Base-by-base conservation (phyloP, 495 filamentous ascomycete genomes). In the Hamigera avellanea region DNA sequence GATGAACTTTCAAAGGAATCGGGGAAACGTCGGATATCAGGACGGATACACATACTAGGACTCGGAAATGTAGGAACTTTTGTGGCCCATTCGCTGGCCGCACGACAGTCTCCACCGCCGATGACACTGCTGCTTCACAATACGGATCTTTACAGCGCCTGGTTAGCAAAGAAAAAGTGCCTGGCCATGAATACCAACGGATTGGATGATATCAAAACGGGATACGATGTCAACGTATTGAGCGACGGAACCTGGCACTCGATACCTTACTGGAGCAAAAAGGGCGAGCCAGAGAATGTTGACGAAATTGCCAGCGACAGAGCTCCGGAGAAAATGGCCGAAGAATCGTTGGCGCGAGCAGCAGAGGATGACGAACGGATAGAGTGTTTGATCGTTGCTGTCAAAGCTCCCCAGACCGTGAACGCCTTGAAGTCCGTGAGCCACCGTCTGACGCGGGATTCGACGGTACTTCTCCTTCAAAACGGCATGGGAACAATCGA, bases 401-500 rank as follows among this genome's bases (percentile, higher is more conserved):
- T 71, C 8, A 75, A 84, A 43, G 64, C 76, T 0, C 56, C 68
- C 5, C 45, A 72, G 19, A 80, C 75, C 0, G 44, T 76, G 8
- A 44, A 60, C 2, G 77, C 78, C 2, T 48, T 96, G 13, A 39
- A 52, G 17, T 41, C 54, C 1, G 64, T 95, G 28, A 54, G 54
- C 5, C 67, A 83, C 42, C 72, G 86, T 7, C 61, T 98, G n/a
- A 73, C 74, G 21, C 59, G 66, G 3, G 61, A 73, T 10, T 86
- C 86, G 2, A 88, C 87, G 0, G 70, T 98, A 19, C 68, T 81
- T 26, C 73, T 98, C 15, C 48, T 93, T 3, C 82, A 93, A 35
- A 83, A 89, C 32, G 87, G 86, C 3, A 73, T 96, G 62, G 89
- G 88, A 2, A 54, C 80, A 2, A 58, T 86, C 18, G 84, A 95